Evolutionary conservation across 1,284 basidiomycete genomes (phyloP).

Genomic region (Microbotryum scabiosae): DNA sequence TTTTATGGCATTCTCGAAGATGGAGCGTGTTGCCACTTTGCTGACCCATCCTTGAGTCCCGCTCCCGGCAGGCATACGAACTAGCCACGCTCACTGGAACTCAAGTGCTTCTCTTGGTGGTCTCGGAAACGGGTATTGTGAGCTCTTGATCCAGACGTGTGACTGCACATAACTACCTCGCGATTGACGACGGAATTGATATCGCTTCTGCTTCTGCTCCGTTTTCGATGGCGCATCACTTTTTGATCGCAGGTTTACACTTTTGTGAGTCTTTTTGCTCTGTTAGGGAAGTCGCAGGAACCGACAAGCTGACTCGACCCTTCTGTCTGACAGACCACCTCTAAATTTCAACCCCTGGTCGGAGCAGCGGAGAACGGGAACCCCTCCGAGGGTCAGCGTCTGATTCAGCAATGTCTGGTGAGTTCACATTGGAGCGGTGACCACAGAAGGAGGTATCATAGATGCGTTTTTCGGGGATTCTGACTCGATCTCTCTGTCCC

Average conservation of each 20-base stretch:
- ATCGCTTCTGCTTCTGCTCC: background rate
- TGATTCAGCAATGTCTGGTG: slow-evolving; percentile 64
- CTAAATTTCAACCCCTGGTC: slow-evolving; percentile 88
- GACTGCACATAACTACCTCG: too few relatives aligned
- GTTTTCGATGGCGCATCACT: too few relatives aligned
- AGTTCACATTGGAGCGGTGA: background rate
- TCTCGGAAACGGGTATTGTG: slow-evolving; percentile 95
- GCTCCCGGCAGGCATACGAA: slow-evolving; percentile 73
- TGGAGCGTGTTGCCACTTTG: slow-evolving; percentile 9
- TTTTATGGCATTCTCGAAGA: slow-evolving; percentile 31
- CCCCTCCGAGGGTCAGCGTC: slow-evolving; percentile 78
- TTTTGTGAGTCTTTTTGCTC: slow-evolving; percentile 45
- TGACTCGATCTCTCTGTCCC: background rate
- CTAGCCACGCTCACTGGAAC: slow-evolving; percentile 95
- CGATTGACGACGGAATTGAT: background rate
- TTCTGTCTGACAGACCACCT: slow-evolving; percentile 19
- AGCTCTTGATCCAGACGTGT: background rate
- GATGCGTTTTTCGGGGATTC: background rate
- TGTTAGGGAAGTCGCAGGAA: background rate
- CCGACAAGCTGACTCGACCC: background rate
- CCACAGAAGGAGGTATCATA: background rate
- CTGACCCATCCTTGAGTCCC: background rate
- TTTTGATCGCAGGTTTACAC: slow-evolving; percentile 55
- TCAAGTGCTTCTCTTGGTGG: slow-evolving; percentile 91
- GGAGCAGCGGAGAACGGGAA: slow-evolving; percentile 52